Percentiles rank a stretch among this genome's conserved stretches.
Evolutionary conservation across 2,329 filamentous ascomycete genomes (phyloP).

Genomic region (Aspergillus tubingensis): DNA sequence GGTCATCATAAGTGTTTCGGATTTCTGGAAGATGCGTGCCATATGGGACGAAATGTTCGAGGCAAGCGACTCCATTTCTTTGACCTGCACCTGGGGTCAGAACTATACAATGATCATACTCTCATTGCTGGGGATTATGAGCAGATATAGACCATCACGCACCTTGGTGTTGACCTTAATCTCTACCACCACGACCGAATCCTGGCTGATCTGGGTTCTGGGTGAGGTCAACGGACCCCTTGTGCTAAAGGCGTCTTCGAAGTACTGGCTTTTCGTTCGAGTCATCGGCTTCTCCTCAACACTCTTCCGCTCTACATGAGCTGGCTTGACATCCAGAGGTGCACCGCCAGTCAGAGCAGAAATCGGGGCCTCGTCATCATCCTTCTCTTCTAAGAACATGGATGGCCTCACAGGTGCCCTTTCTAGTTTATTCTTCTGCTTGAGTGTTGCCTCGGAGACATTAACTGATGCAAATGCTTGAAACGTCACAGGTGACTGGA

Average conservation of each 20-base stretch:
- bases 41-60: constrained; percentile 72
- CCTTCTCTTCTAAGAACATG: constrained; percentile 27
- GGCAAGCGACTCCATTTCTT: constrained; percentile 75
- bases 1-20: constrained; percentile 72
- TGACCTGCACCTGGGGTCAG: constrained; percentile 49
- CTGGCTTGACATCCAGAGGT: constrained; percentile 18
- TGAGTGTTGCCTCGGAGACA: constrained; percentile 22
- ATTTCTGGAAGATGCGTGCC: constrained; percentile 72
- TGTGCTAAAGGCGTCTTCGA: constrained; percentile 41
- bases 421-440: constrained; percentile 22
- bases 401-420: constrained; percentile 22
- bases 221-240: constrained; percentile 40
- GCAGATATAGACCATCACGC: constrained; percentile 8
- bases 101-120: not conserved
- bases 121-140: not conserved
- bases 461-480: constrained; percentile 17
- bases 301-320: constrained; percentile 17
- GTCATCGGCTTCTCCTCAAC: constrained; percentile 26
- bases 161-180: constrained; percentile 67
- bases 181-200: constrained; percentile 64
- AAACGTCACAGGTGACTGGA: constrained; percentile 25
- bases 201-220: constrained; percentile 53
- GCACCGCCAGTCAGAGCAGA: constrained; percentile 15
- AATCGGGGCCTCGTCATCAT: constrained; percentile 27
- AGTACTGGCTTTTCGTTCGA: constrained; percentile 42